A percentile compares a stretch with the other conserved stretches of the same genome.
These are phyloP conservation scores for Ceratocystis variospora DNA, from an alignment of 2,329 filamentous ascomycete genomes.

Conservation along the genomic window DNA sequence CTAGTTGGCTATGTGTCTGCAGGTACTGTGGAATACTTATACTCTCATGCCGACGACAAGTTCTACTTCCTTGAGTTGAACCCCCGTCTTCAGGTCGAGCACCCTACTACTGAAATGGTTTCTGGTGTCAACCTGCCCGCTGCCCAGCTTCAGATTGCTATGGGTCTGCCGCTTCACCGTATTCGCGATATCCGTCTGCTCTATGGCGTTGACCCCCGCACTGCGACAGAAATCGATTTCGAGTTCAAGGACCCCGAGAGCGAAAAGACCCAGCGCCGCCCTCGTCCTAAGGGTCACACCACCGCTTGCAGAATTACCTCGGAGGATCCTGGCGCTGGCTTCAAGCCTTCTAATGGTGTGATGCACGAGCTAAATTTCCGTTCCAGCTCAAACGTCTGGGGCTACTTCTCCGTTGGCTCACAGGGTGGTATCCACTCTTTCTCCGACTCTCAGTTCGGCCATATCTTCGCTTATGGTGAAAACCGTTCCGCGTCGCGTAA, in stretches of 20 bases:
- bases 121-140: constrained; percentile 94
- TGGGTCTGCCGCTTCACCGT: constrained; percentile 91
- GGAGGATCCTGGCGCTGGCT: constrained; percentile 95
- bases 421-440: constrained; percentile 97
- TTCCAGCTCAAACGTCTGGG: constrained; percentile 97
- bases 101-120: constrained; percentile 98
- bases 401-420: constrained; percentile 98
- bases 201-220: constrained; percentile 88
- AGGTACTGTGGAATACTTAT: constrained; percentile 96
- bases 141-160: constrained; percentile 94
- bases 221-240: constrained; percentile 80
- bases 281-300: constrained; percentile 88
- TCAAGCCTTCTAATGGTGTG: constrained; percentile 97
- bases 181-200: constrained; percentile 92
- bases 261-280: constrained; percentile 70
- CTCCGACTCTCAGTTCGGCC: constrained; percentile 96
- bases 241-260: constrained; percentile 83
- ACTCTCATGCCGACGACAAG: constrained; percentile 94
- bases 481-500: constrained; percentile 92
- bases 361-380: constrained; percentile 99
- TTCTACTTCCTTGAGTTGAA: constrained; percentile 99
- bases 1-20: constrained; percentile 97
- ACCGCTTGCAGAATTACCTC: constrained; percentile 99
- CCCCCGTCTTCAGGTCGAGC: constrained; percentile 97
- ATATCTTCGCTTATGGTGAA: constrained; percentile 98